Evolutionary conservation across 352 stramenopile genomes (phyloP).

Genomic region (Globisporangium viniferum): DNA sequence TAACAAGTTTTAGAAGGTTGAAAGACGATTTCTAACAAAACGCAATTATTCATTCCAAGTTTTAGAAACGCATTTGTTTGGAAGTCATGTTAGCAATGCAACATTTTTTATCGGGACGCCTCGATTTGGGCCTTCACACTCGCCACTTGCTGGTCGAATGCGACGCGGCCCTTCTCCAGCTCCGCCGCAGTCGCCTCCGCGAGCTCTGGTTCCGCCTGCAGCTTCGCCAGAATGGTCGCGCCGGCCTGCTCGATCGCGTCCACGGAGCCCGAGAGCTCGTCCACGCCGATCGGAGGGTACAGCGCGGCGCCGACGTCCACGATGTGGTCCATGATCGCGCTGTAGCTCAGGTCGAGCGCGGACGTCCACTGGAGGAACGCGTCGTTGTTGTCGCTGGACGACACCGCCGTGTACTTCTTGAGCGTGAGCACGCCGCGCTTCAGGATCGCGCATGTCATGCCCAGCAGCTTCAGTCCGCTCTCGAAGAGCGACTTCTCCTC

Average conservation of each 20-base stretch:
- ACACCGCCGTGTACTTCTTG: constrained; percentile 59
- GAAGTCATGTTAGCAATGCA: not conserved
- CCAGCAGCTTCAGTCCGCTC: constrained; percentile 61
- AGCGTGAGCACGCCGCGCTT: constrained; percentile 83
- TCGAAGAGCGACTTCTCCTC: constrained; percentile 71
- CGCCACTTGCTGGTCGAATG: constrained; percentile 55
- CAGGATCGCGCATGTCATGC: constrained; percentile 69
- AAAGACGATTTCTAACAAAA: too few relatives aligned
- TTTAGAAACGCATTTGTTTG: too few relatives aligned
- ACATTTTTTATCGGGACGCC: constrained; percentile 33
- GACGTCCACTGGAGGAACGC: constrained; percentile 73
- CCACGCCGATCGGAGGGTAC: constrained; percentile 68
- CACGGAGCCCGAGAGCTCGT: constrained; percentile 48
- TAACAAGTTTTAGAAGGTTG: too few relatives aligned
- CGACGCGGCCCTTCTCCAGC: constrained; percentile 37
- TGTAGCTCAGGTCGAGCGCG: constrained; percentile 61
- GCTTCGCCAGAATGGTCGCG: constrained; percentile 37
- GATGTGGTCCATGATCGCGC: constrained; percentile 53
- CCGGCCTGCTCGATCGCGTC: constrained; percentile 29
- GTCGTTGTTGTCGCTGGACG: constrained; percentile 36
- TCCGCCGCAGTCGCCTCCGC: constrained; percentile 31
- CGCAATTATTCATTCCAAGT: too few relatives aligned
- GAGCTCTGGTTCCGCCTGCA: constrained; percentile 54
- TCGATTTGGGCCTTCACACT: constrained; percentile 61
- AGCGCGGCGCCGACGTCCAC: constrained; percentile 82